These are phyloP conservation scores for Platanthera guangdongensis DNA, from an alignment of 106 monocot species.

Conservation along the genomic window DNA sequence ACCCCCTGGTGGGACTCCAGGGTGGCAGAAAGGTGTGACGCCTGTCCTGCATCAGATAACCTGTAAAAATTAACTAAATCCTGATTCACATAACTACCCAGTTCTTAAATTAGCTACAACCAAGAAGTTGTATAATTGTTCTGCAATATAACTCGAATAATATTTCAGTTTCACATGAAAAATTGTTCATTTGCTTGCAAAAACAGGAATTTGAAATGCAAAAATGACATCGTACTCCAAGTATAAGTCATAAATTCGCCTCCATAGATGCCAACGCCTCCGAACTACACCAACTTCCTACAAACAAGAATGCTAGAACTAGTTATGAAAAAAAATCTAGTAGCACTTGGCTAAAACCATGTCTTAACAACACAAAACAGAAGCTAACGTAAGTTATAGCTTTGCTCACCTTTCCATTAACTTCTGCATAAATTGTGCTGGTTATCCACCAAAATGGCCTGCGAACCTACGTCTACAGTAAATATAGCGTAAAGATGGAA, in stretches of 20 bases:
- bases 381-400: not conserved
- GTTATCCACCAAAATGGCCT: slow-evolving; percentile 98
- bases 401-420: slow-evolving; percentile 81
- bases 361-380: not conserved
- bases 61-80: not conserved
- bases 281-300: slow-evolving; percentile 95
- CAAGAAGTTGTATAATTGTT: not conserved
- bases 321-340: not conserved
- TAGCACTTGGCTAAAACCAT: not conserved
- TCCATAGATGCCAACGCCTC: slow-evolving; percentile 96
- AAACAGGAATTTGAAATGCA: not conserved
- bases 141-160: not conserved
- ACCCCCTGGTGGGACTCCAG: too few relatives aligned
- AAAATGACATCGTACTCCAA: slow-evolving; percentile 45
- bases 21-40: too few relatives aligned
- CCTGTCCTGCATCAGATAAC: too few relatives aligned
- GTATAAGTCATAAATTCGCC: slow-evolving; percentile 89
- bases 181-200: not conserved
- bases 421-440: slow-evolving; percentile 92
- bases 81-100: not conserved
- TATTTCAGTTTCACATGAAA: not conserved
- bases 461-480: slow-evolving; percentile 65
- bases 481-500: slow-evolving; percentile 21
- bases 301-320: not conserved
- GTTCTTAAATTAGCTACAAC: not conserved